Percentiles rank a stretch among this genome's conserved stretches.
phyloP scores from a whole-genome alignment of 1,139 yeast genomes.

The Scheffersomyces segobiensis region DNA sequence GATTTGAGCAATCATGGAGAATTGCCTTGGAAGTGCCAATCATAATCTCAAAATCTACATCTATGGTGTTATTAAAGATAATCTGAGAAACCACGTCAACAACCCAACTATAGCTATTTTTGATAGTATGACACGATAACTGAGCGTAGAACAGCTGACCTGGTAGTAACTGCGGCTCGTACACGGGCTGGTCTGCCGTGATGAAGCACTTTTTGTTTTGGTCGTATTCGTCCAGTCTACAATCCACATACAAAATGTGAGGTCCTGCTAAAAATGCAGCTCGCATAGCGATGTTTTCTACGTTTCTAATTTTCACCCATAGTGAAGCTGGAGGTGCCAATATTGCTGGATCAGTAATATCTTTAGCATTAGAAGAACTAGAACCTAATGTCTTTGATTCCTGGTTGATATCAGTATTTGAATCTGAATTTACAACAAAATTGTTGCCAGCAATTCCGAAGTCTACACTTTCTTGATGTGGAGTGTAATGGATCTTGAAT shows the following conservation, averaged over 20 bases:
- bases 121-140: slow-evolving; percentile 22
- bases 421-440: too few relatives aligned
- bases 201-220: slow-evolving; percentile 53
- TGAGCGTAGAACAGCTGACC: slow-evolving; percentile 26
- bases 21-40: slow-evolving; percentile 54
- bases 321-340: slow-evolving; percentile 25
- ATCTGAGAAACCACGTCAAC: slow-evolving; percentile 87
- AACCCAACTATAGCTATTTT: slow-evolving; percentile 61
- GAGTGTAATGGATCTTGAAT: slow-evolving; percentile 35
- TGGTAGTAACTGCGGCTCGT: slow-evolving; percentile 59
- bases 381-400: too few relatives aligned
- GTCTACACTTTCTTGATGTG: slow-evolving; percentile 21
- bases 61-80: slow-evolving; percentile 69
- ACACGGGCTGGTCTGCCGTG: slow-evolving; percentile 69
- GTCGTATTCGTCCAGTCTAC: slow-evolving; percentile 63
- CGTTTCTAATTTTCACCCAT: slow-evolving; percentile 72
- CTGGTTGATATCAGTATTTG: too few relatives aligned
- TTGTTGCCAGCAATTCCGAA: slow-evolving; percentile 1
- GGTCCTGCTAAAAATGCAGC: slow-evolving; percentile 95
- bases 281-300: slow-evolving; percentile 70
- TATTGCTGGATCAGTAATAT: not conserved
- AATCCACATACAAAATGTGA: slow-evolving; percentile 81
- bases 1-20: slow-evolving; percentile 36
- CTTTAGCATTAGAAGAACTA: too few relatives aligned
- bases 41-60: slow-evolving; percentile 67